Conservation (phyloP, 768 basidiomycete genomes). For the Polyporus arcularius region DNA sequence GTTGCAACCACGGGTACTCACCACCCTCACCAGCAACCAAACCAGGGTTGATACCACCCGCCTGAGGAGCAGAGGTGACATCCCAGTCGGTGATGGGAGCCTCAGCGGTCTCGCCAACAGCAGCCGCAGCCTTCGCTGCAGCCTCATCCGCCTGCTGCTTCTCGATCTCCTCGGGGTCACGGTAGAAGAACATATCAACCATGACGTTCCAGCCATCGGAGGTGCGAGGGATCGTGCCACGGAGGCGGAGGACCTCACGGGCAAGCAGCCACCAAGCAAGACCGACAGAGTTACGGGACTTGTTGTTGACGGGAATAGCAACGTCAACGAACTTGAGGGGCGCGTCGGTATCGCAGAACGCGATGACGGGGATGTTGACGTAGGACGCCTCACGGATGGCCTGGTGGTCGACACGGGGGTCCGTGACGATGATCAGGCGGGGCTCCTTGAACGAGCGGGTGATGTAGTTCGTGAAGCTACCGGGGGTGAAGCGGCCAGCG, state of each 20-base stretch:
- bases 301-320: conserved; percentile 99
- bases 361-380: conserved; percentile 99
- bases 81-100: conserved; percentile 71
- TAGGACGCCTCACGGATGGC: conserved; percentile 99
- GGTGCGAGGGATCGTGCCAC: conserved; percentile 90
- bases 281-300: conserved; percentile 95
- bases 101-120: conserved; percentile 58
- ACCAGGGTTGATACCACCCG: conserved; percentile 76
- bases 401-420: conserved; percentile 99
- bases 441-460: conserved; percentile 99
- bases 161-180: conserved; percentile 99
- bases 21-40: conserved; percentile 62
- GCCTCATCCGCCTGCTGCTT: conserved; percentile 95
- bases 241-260: conserved; percentile 94
- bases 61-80: conserved; percentile 62
- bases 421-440: conserved; percentile 96
- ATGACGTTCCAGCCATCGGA: conserved; percentile 96
- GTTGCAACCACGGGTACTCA: conserved; percentile 27
- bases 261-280: conserved; percentile 97
- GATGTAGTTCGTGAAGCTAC: conserved; percentile 99
- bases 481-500: conserved; percentile 98
- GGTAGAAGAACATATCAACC: conserved; percentile 99
- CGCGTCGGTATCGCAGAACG: conserved; percentile 98
- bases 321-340: conserved; percentile 97
- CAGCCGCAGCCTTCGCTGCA: conserved; percentile 70